Percentiles rank a stretch among this genome's conserved stretches.
Evolutionary conservation across 768 basidiomycete species (phyloP).

Genomic region (Lentinula detonsa): DNA sequence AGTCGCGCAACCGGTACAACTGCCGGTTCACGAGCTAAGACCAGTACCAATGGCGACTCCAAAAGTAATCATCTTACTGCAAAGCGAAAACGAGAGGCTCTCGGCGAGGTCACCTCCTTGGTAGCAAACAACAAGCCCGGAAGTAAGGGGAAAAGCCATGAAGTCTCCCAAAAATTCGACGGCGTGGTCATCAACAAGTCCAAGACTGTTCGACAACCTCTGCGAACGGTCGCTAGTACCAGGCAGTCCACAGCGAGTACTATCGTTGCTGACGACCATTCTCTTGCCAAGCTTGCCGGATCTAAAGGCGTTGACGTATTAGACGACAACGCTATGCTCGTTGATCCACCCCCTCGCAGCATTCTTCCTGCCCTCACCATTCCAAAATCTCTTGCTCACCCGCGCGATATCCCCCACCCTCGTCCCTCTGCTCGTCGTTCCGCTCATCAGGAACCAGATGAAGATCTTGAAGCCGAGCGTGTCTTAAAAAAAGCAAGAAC

Average conservation of each 20-base stretch:
- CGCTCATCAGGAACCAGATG: conserved; percentile 25
- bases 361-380: conserved; percentile 6
- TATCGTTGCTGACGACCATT: conserved; percentile 14
- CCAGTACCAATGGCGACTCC: conserved; percentile 31
- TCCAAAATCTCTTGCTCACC: conserved; percentile 9
- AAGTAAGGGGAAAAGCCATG: conserved; percentile 45
- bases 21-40: conserved; percentile 31
- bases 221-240: conserved; percentile 28
- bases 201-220: conserved; percentile 26
- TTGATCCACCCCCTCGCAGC: conserved; percentile 3
- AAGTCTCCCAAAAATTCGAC: conserved; percentile 36
- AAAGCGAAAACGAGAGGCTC: conserved; percentile 72
- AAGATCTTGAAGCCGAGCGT: conserved; percentile 43
- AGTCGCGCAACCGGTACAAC: conserved; percentile 27
- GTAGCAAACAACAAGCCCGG: conserved; percentile 27
- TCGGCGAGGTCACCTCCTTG: conserved; percentile 59
- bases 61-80: conserved; percentile 42
- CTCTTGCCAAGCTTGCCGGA: conserved; percentile 21
- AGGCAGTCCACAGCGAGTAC: conserved; percentile 16
- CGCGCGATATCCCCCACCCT: conserved; percentile 21
- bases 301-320: neutral
- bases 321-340: conserved; percentile 24
- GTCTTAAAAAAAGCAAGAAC: conserved; percentile 62
- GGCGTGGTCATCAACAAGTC: conserved; percentile 41
- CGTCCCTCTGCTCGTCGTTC: neutral